These are phyloP conservation scores for Stagonosporopsis tanaceti DNA, from an alignment of 2,329 filamentous ascomycete species.

Conservation along the genomic window DNA sequence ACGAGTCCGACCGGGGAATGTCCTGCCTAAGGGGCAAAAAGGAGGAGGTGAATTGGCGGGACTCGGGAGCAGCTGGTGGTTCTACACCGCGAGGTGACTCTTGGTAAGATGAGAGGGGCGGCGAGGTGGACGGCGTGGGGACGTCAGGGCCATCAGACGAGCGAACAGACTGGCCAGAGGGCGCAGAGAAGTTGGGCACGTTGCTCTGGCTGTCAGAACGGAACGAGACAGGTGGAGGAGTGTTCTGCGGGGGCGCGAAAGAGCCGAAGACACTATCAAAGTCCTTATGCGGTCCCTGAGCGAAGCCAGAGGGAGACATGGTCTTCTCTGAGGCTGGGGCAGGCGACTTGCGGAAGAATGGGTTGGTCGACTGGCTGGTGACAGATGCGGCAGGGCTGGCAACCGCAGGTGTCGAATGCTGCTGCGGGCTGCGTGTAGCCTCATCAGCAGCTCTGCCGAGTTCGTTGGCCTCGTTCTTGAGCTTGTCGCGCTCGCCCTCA, in stretches of 20 bases:
- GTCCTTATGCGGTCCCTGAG: conserved; percentile 50
- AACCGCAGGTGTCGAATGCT: conserved; percentile 56
- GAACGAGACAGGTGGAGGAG: conserved; percentile 68
- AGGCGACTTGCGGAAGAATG: conserved; percentile 81
- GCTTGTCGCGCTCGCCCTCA: conserved; percentile 86
- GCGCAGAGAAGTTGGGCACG: conserved; percentile 48
- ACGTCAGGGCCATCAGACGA: conserved; percentile 58
- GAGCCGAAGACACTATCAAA: conserved; percentile 90
- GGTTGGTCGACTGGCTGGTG: conserved; percentile 82
- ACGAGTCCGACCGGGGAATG: conserved; percentile 66
- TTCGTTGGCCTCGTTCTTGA: conserved; percentile 79
- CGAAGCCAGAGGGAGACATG: conserved; percentile 59
- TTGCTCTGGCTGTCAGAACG: conserved; percentile 58
- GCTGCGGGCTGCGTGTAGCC: conserved; percentile 41
- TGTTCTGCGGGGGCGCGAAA: conserved; percentile 57
- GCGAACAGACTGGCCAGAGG: conserved; percentile 54
- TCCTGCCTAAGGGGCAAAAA: conserved; percentile 74
- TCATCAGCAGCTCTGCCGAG: conserved; percentile 71
- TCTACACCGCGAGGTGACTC: conserved; percentile 65
- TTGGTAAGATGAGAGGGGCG: conserved; percentile 63
- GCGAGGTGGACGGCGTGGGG: conserved; percentile 69
- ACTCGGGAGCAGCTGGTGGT: conserved; percentile 72
- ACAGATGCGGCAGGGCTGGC: conserved; percentile 71
- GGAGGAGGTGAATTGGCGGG: conserved; percentile 78
- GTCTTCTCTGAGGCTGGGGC: conserved; percentile 59